Percentiles rank a stretch among this genome's conserved stretches.
These are phyloP conservation scores for Amanita thiersii DNA, from an alignment of 768 basidiomycete genomes.

Conservation along the genomic window DNA sequence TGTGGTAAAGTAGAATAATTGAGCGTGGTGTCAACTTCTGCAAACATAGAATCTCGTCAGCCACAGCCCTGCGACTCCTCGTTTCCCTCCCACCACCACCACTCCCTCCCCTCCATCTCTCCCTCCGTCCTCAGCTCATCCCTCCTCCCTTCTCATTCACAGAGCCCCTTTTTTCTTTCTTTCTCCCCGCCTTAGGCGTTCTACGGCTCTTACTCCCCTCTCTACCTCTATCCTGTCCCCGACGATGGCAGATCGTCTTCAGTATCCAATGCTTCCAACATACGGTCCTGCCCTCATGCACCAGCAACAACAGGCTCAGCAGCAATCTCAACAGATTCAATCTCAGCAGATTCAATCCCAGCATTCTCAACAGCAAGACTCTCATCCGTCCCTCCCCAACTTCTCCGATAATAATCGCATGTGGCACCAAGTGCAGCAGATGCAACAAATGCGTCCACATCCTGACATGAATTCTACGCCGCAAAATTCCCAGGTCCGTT, in stretches of 20 bases:
- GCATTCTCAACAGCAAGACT: conserved; percentile 27
- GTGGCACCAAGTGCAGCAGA: conserved; percentile 51
- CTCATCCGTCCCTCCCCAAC: conserved; percentile 29
- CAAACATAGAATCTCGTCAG: conserved; percentile 38
- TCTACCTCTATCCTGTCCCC: conserved; percentile 18
- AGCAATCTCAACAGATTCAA: conserved; percentile 28
- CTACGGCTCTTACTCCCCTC: conserved; percentile 17
- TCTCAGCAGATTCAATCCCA: conserved; percentile 35
- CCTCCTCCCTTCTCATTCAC: conserved; percentile 16
- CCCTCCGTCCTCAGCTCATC: conserved; percentile 17
- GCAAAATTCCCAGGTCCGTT: conserved; percentile 41
- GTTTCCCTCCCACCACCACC: conserved; percentile 54
- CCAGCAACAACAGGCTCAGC: conserved; percentile 35
- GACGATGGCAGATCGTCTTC: conserved; percentile 58
- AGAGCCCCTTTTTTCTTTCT: too few relatives aligned
- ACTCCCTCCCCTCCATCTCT: conserved; percentile 20
- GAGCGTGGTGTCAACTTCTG: conserved; percentile 26
- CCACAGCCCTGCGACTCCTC: conserved; percentile 38
- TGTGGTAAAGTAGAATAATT: too few relatives aligned
- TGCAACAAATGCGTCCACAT: conserved; percentile 31
- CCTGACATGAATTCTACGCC: conserved; percentile 32
- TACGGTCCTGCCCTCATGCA: conserved; percentile 37
- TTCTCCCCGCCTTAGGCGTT: conserved; percentile 18
- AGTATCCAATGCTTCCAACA: conserved; percentile 47
- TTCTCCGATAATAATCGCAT: conserved; percentile 45